Evolutionary conservation across 2,329 filamentous ascomycete genomes (phyloP).

Genomic region (Fusarium tuaranense): DNA sequence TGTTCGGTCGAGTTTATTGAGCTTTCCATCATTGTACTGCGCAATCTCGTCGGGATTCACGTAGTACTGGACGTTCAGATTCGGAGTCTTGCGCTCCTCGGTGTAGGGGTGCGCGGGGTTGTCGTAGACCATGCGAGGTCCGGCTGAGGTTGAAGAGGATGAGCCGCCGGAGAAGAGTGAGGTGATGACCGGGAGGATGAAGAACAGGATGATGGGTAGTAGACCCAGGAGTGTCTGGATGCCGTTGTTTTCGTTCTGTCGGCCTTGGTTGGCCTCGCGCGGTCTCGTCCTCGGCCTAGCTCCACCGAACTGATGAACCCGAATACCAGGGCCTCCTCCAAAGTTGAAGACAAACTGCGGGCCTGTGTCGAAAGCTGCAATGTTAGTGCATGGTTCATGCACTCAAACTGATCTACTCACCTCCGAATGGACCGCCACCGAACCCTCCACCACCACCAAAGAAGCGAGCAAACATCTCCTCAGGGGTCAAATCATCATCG

Average conservation of each 20-base stretch:
- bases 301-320: slow-evolving; percentile 96
- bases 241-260: slow-evolving; percentile 62
- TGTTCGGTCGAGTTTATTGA: slow-evolving; percentile 78
- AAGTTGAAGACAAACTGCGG: slow-evolving; percentile 97
- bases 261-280: slow-evolving; percentile 65
- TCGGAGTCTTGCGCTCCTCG: slow-evolving; percentile 75
- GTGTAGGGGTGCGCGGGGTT: slow-evolving; percentile 77
- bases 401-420: slow-evolving; percentile 43
- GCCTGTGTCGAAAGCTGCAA: slow-evolving; percentile 75
- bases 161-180: slow-evolving; percentile 75
- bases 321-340: slow-evolving; percentile 88
- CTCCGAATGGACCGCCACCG: slow-evolving; percentile 67
- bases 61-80: slow-evolving; percentile 84
- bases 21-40: slow-evolving; percentile 75
- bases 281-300: slow-evolving; percentile 80
- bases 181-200: slow-evolving; percentile 85
- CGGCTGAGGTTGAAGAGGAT: slow-evolving; percentile 53
- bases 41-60: slow-evolving; percentile 83
- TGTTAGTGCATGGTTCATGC: slow-evolving; percentile 35
- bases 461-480: slow-evolving; percentile 97
- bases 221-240: slow-evolving; percentile 77
- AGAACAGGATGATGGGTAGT: slow-evolving; percentile 88
- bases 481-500: slow-evolving; percentile 93
- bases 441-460: slow-evolving; percentile 84
- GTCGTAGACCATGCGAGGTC: slow-evolving; percentile 82